phyloP scores from a whole-genome alignment of 345 rosid genomes.

The Rhizophora apiculata region DNA sequence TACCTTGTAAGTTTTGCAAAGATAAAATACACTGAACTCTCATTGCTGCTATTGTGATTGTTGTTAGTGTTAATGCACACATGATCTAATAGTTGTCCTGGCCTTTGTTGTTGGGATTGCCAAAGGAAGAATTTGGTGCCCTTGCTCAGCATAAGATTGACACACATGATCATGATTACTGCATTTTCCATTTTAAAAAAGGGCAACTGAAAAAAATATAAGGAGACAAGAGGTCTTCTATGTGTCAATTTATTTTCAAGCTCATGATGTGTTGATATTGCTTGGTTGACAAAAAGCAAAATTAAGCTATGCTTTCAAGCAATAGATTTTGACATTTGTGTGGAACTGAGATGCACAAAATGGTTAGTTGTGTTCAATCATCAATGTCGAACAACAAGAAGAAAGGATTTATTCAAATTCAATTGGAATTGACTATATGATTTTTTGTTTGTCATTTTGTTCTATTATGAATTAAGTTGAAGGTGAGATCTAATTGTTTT shows the following conservation, averaged over 20 bases:
- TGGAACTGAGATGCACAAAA: background rate
- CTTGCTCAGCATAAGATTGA: no score
- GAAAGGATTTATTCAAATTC: no score
- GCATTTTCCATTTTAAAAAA: no score
- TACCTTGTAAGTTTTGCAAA: slow-evolving; percentile 60
- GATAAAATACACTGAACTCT: background rate
- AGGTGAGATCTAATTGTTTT: no score
- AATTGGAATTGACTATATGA: no score
- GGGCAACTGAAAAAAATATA: no score
- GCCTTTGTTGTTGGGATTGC: background rate
- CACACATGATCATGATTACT: no score
- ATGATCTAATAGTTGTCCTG: background rate
- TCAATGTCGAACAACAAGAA: no score
- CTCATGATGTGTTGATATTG: background rate
- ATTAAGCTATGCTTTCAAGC: background rate
- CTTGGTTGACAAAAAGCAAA: background rate
- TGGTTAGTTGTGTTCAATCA: background rate
- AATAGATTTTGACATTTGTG: background rate
- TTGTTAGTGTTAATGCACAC: background rate
- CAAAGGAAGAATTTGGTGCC: background rate
- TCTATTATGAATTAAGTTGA: no score
- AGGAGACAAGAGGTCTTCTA: no score
- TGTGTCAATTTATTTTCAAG: no score
- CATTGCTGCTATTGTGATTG: background rate
- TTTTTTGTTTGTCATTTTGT: no score